These are phyloP conservation scores for Petunia secreta DNA, from an alignment of 257 asterid genomes.

Conservation along the genomic window DNA sequence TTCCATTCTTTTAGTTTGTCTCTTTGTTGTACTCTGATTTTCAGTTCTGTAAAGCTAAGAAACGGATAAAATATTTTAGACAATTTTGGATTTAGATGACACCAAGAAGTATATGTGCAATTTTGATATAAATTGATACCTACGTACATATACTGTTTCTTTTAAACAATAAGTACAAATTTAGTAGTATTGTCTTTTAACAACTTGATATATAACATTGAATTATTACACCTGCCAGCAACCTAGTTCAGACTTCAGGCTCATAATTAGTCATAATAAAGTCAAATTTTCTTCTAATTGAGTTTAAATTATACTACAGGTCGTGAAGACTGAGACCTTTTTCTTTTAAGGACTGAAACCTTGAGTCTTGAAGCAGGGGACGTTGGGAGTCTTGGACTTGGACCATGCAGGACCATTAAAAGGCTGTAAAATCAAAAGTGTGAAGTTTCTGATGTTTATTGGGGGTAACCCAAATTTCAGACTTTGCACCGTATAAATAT, in stretches of 20 bases:
- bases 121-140: too few relatives aligned
- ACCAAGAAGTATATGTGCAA: too few relatives aligned
- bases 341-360: background rate
- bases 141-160: too few relatives aligned
- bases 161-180: too few relatives aligned
- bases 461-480: background rate
- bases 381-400: background rate
- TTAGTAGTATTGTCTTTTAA: too few relatives aligned
- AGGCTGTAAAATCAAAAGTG: constrained; percentile 17
- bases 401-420: background rate
- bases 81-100: too few relatives aligned
- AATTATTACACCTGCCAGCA: background rate
- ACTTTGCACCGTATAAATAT: too few relatives aligned
- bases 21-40: constrained; percentile 16
- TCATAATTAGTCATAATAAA: background rate
- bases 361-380: background rate
- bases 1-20: constrained; percentile 6
- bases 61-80: background rate
- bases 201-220: too few relatives aligned
- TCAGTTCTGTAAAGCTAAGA: too few relatives aligned
- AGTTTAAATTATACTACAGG: background rate
- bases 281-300: background rate
- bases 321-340: background rate
- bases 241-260: background rate
- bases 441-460: too few relatives aligned